Conservation (phyloP, 2,329 filamentous ascomycete genomes). For the Calycina herbarum region DNA sequence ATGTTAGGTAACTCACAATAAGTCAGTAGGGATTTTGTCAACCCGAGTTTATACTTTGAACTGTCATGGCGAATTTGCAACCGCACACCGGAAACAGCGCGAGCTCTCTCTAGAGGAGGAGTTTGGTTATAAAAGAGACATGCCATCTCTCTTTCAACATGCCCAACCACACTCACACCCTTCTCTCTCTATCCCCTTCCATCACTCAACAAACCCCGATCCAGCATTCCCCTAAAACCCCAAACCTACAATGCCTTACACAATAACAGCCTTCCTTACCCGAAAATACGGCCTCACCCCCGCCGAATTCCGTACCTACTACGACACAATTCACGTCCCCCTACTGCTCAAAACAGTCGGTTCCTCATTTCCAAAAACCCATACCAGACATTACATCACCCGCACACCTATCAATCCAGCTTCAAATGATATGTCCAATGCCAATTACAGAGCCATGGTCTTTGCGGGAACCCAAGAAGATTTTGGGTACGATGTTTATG, state of each 20-base stretch:
- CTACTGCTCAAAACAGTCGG: not conserved
- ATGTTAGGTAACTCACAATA: too few species aligned
- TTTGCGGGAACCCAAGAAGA: not conserved
- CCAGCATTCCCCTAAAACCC: not conserved
- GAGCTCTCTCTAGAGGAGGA: too few species aligned
- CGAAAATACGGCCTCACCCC: not conserved
- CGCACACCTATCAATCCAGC: not conserved
- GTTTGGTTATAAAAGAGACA: too few species aligned
- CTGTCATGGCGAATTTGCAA: too few species aligned
- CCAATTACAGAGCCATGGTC: not conserved
- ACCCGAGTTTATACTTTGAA: too few species aligned
- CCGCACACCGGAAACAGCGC: too few species aligned
- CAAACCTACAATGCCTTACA: not conserved
- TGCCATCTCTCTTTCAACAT: not conserved
- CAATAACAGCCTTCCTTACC: not conserved
- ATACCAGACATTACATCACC: slow-evolving; percentile 1
- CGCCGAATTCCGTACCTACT: slow-evolving; percentile 2
- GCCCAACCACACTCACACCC: not conserved
- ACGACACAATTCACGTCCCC: slow-evolving; percentile 6
- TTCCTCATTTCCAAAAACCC: not conserved
- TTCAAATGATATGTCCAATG: not conserved
- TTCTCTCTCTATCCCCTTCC: not conserved
- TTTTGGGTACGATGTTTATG: not conserved
- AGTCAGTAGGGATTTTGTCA: too few species aligned
- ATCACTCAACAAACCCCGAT: not conserved